Base-by-base conservation (phyloP, 768 basidiomycete genomes). In the Boletus sensibilis region DNA sequence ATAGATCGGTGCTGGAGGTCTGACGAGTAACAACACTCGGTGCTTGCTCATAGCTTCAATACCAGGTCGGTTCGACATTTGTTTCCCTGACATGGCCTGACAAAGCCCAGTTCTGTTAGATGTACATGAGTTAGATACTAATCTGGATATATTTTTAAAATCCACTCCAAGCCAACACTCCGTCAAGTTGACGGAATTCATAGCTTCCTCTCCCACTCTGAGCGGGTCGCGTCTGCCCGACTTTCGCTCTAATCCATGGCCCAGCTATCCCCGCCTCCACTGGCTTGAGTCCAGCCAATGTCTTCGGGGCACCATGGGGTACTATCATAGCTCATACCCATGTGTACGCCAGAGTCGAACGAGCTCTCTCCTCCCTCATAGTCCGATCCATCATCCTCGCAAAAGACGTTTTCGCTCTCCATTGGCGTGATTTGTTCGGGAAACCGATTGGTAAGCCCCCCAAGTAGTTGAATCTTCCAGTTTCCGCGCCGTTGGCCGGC, bases 391-490 rank as follows among this genome's bases (percentile, higher is more conserved):
- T 65, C 63, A 11, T 65, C 64, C 23, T 66, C 65, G 34, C 62
- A 61, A 37, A 46, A 60, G 49, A 47, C 55, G 39, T 44, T 42
- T 52, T 60, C 52, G 27, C 41, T 55, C 53, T 58, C 57, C 45
- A 51, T 46, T 52, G 42, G 33, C 18, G 41, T 53, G 47, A 34
- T 40, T 55, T 57, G 58, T 52, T 29, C 31, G 1, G 57, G 52
- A 29, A 45, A 43, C 31, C 34, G 51, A 16, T 49, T 9, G 52
- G 61, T 43, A 44, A 62, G 51, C 50, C 45, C 62, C 16, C 69
- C 70, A 1, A 66, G 54, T 2, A 77, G 55, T 31, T 56, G 58
- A 27, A 77, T 63, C 31, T 44, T 58, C 76, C 76, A 76, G 42
- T 68, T 67, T 33, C 33, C 57, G 31, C 62, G 53, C 11, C 21